phyloP scores from a whole-genome alignment of 1,284 basidiomycete genomes.

The Heliocybe sulcata region DNA sequence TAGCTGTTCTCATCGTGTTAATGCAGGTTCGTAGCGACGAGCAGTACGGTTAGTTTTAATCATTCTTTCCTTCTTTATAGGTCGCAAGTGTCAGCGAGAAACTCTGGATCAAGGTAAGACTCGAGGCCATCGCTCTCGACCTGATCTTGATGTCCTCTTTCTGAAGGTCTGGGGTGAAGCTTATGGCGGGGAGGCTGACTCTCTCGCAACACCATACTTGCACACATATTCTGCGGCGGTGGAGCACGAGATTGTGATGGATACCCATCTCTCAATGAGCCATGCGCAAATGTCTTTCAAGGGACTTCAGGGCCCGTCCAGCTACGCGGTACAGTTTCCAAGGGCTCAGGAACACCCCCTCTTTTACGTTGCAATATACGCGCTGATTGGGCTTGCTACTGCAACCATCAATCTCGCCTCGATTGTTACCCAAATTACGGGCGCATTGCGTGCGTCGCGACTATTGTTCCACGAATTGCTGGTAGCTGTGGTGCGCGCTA shows the following conservation, averaged over 20 bases:
- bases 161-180: slow-evolving; percentile 52
- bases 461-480: slow-evolving; percentile 52
- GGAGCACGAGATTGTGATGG: slow-evolving; percentile 27
- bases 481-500: slow-evolving; percentile 53
- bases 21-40: slow-evolving; percentile 25
- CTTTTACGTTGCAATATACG: slow-evolving; percentile 60
- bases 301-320: slow-evolving; percentile 10
- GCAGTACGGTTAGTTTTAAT: not conserved
- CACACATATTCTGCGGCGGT: slow-evolving; percentile 22
- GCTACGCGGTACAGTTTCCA: slow-evolving; percentile 22
- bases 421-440: slow-evolving; percentile 49
- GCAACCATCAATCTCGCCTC: slow-evolving; percentile 38
- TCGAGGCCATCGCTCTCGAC: slow-evolving; percentile 8
- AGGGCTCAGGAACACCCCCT: slow-evolving; percentile 46
- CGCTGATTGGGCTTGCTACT: slow-evolving; percentile 42
- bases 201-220: slow-evolving; percentile 13
- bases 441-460: slow-evolving; percentile 52
- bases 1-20: slow-evolving; percentile 41
- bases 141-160: not conserved
- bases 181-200: slow-evolving; percentile 27
- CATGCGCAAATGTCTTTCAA: slow-evolving; percentile 19
- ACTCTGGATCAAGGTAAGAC: slow-evolving; percentile 64
- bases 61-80: slow-evolving; percentile 9
- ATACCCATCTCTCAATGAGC: slow-evolving; percentile 30
- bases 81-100: slow-evolving; percentile 49